These are phyloP conservation scores for Solanum pennellii DNA, from an alignment of 257 asterid genomes.

Conservation along the genomic window DNA sequence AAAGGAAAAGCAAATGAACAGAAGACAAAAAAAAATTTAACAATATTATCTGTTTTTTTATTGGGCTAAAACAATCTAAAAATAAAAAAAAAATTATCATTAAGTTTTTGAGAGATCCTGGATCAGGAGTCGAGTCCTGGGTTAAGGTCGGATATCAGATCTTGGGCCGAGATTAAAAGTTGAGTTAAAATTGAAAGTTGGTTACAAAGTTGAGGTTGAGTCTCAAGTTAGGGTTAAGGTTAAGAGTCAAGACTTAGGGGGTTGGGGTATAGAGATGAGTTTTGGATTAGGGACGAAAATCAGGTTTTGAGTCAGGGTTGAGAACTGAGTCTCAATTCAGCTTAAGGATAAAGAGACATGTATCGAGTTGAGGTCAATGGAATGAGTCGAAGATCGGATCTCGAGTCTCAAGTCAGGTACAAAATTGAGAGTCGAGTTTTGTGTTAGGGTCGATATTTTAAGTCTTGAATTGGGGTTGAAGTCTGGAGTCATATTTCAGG, in stretches of 20 bases:
- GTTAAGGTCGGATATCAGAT: background rate
- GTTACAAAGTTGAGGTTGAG: background rate
- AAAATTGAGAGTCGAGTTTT: too few relatives aligned
- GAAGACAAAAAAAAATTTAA: background rate
- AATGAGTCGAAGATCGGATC: background rate
- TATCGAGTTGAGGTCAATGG: background rate
- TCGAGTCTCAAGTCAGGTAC: background rate
- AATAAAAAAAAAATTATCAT: background rate
- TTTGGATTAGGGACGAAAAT: background rate
- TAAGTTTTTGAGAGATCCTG: background rate
- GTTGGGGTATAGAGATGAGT: background rate
- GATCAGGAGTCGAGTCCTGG: background rate
- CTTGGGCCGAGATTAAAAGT: background rate
- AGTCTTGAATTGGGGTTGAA: background rate
- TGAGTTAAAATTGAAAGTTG: background rate
- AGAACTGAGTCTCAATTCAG: background rate
- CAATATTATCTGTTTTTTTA: background rate
- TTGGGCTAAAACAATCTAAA: background rate
- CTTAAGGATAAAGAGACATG: too few relatives aligned
- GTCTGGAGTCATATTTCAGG: background rate
- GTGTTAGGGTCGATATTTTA: background rate
- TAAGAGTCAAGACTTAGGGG: background rate
- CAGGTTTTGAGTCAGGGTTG: background rate
- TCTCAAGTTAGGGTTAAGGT: background rate
- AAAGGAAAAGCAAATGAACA: background rate